phyloP scores from a whole-genome alignment of 306 rosid genomes.

The Cicer chorassanicum region DNA sequence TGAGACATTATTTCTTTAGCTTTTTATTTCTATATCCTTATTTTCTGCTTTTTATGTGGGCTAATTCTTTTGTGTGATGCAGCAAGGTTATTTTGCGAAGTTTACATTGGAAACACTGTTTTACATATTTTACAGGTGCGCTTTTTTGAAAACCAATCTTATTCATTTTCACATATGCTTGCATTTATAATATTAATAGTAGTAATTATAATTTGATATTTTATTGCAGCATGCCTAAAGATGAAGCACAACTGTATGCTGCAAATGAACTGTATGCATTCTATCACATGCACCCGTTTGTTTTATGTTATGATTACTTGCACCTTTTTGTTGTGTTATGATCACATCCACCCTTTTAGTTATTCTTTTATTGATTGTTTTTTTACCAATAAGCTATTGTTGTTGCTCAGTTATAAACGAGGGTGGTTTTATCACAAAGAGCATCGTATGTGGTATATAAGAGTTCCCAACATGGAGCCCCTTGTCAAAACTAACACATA shows the following conservation, averaged over 20 bases:
- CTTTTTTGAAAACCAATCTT: constrained; percentile 8
- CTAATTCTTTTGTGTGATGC: constrained; percentile 46
- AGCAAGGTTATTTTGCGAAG: constrained; percentile 75
- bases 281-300: neutral
- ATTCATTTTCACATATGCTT: neutral
- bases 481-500: constrained; percentile 72
- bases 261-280: constrained; percentile 81
- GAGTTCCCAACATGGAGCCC: constrained; percentile 77
- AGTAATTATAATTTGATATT: neutral
- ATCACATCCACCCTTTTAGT: no score
- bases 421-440: constrained; percentile 93
- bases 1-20: constrained; percentile 45
- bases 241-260: constrained; percentile 82
- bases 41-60: neutral
- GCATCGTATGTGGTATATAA: constrained; percentile 65
- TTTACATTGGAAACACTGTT: constrained; percentile 70
- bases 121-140: constrained; percentile 85
- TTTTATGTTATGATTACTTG: neutral
- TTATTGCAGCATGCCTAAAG: constrained; percentile 82
- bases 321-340: neutral
- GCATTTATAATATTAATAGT: neutral
- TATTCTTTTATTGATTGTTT: no score
- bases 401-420: constrained; percentile 62
- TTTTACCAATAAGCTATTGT: constrained; percentile 4
- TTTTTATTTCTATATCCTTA: neutral